Percentiles rank a stretch among this genome's conserved stretches.
These are phyloP conservation scores for Trifolium repens DNA, from an alignment of 306 rosid species.

Conservation along the genomic window DNA sequence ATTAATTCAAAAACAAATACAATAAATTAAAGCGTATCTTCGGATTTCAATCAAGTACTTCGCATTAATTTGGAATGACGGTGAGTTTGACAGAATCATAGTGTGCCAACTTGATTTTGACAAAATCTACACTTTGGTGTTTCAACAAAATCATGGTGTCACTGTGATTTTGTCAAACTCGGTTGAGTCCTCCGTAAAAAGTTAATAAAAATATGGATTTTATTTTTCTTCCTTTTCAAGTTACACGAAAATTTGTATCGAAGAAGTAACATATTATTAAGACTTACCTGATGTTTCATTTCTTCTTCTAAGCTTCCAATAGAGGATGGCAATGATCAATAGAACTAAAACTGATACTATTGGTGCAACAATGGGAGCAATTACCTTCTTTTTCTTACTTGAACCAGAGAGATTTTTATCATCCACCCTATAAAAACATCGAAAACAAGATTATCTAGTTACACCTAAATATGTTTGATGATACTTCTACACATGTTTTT, in stretches of 20 bases:
- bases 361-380: conserved; percentile 59
- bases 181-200: too few species aligned
- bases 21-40: neutral
- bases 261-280: conserved; percentile 24
- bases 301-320: conserved; percentile 55
- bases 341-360: conserved; percentile 45
- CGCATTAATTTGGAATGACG: too few species aligned
- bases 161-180: too few species aligned
- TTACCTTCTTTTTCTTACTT: conserved; percentile 48
- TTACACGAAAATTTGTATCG: neutral
- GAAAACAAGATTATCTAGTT: conserved; percentile 21
- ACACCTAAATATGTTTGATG: conserved; percentile 23
- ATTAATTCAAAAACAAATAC: conserved; percentile 34
- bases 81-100: too few species aligned
- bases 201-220: neutral
- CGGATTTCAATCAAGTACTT: too few species aligned
- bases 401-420: conserved; percentile 49
- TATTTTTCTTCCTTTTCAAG: conserved; percentile 4
- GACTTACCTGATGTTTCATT: conserved; percentile 50
- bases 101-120: too few species aligned
- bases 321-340: conserved; percentile 34
- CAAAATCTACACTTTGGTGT: too few species aligned
- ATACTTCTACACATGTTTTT: neutral
- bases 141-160: too few species aligned
- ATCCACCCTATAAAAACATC: conserved; percentile 58